phyloP scores from a whole-genome alignment of 2,329 filamentous ascomycete species.

The Pleochaeta shiraiana region DNA sequence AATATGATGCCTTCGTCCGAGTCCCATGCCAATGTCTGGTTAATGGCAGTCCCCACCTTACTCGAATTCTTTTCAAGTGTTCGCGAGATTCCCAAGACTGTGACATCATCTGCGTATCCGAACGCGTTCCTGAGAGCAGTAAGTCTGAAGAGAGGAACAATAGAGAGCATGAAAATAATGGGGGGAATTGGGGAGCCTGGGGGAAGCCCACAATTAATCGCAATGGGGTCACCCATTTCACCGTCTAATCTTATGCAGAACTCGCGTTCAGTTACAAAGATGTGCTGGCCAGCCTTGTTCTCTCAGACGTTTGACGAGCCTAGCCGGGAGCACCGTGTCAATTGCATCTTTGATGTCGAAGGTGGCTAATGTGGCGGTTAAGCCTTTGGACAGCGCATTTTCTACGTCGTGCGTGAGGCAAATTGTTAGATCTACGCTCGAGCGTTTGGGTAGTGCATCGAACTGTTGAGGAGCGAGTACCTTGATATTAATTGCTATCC shows the following conservation, averaged over 20 bases:
- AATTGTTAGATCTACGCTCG: too few species aligned
- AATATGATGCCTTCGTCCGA: not conserved
- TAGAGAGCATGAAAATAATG: not conserved
- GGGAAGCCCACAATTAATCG: too few species aligned
- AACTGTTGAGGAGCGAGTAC: too few species aligned
- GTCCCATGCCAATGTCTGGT: not conserved
- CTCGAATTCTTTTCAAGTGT: not conserved
- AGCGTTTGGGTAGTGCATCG: too few species aligned
- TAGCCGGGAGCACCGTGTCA: too few species aligned
- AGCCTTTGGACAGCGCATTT: too few species aligned
- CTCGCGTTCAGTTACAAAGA: not conserved
- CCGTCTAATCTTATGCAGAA: not conserved
- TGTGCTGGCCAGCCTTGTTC: too few species aligned
- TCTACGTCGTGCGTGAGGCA: too few species aligned
- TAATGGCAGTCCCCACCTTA: not conserved
- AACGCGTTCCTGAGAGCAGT: not conserved
- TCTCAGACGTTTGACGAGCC: too few species aligned
- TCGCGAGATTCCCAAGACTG: not conserved
- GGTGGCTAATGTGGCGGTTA: too few species aligned
- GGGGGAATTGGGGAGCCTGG: not conserved
- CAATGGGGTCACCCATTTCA: not conserved
- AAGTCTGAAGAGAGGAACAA: not conserved
- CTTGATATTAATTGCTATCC: not conserved
- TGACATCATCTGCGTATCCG: not conserved
- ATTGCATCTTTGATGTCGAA: too few species aligned